Base-by-base conservation (phyloP, 2,329 filamentous ascomycete genomes). In the Phaeomoniella chlamydospora region DNA sequence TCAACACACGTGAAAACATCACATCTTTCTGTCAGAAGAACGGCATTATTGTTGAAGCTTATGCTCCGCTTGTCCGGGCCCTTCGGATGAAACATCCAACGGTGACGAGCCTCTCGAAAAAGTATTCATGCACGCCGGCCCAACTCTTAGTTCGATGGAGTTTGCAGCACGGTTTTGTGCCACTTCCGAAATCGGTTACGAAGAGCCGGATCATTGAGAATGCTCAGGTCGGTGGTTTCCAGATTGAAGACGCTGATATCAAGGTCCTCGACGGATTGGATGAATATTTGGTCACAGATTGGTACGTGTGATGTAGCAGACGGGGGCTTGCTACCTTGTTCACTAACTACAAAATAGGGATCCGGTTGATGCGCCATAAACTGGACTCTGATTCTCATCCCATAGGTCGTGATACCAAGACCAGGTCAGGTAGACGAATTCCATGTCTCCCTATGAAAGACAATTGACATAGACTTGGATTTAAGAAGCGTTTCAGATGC, bases 121-220 rank as follows among this genome's bases (percentile, higher is more conserved):
- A 80, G 52, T 83, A 90, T 55, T 57, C 55, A 0, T 83, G 77
- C 52, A 77, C 75, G 0, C 70, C 77, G 1, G 81, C 76, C 3
- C 83, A 90, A 55, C 59, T 92, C 22, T 60, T 90, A 52, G 68
- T 92, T 33, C 70, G 80, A 37, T 90, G 83, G 83, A 78, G 74
- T 37, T 56, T 88, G 43, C 82, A 90, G 54, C 72, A 85, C 50
- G 74, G 72, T 22, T 77, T 77, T 47, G 71, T 85, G 31, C 74
- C 78, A 3, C 58, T 87, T 42, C 81, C 81, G 3, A 87, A 90
- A 66, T 84, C 78, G 51, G 64, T 70, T 15, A 70, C 62, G 39
- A 63, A 64, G 49, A 66, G 71, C 34, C 66, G 80, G 16, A 75
- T 86, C 37, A 45, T 69, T 3, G 70, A 76, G 50, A 87, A 86